Evolutionary conservation across 2,329 filamentous ascomycete species (phyloP).

Genomic region (Clonostachys sp.): DNA sequence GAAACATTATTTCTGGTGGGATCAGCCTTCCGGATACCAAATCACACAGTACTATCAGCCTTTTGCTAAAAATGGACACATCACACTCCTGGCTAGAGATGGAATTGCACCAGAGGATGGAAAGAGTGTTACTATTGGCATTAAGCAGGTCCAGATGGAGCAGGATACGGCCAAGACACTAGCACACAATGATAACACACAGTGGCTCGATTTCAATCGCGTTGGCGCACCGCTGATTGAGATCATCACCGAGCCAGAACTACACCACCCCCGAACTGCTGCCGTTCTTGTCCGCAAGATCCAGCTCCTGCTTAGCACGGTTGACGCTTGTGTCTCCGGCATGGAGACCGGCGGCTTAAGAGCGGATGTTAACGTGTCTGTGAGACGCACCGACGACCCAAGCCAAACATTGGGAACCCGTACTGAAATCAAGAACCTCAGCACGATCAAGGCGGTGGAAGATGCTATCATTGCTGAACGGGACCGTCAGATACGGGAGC

Average conservation of each 20-base stretch:
- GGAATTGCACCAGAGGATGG: conserved; percentile 75
- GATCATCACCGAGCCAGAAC: conserved; percentile 87
- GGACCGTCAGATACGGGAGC: conserved; percentile 76
- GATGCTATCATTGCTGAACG: conserved; percentile 91
- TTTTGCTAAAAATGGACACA: conserved; percentile 63
- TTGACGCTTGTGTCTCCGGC: conserved; percentile 81
- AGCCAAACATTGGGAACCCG: conserved; percentile 64
- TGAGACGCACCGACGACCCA: conserved; percentile 53
- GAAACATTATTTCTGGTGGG: conserved; percentile 99
- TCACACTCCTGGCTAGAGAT: conserved; percentile 70
- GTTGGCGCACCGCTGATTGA: conserved; percentile 89
- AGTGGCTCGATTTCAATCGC: conserved; percentile 90
- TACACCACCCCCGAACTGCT: conserved; percentile 82
- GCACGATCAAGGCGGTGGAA: conserved; percentile 91
- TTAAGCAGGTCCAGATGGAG: conserved; percentile 94
- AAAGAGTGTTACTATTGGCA: conserved; percentile 66
- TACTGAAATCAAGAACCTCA: conserved; percentile 96
- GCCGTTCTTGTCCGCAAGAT: conserved; percentile 87
- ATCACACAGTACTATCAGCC: conserved; percentile 92
- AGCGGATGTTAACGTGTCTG: conserved; percentile 93
- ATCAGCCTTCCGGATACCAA: conserved; percentile 94
- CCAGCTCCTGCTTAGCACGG: conserved; percentile 71
- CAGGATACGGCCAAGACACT: conserved; percentile 96
- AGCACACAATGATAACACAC: conserved; percentile 65
- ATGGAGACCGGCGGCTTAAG: conserved; percentile 92